phyloP scores from a whole-genome alignment of 345 rosid species.

The Arabidopsis arenosa region DNA sequence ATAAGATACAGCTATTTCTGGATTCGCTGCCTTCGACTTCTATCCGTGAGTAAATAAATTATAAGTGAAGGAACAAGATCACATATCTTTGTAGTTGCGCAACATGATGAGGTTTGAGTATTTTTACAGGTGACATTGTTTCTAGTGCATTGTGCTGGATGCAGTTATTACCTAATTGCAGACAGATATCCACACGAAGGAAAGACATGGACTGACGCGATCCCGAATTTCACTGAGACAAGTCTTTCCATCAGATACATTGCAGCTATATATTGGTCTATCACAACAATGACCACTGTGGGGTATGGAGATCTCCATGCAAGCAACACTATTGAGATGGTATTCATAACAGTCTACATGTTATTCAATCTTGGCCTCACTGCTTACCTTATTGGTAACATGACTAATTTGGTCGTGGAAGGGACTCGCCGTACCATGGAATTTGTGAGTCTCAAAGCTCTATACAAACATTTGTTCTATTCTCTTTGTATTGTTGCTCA shows the following conservation, averaged over 20 bases:
- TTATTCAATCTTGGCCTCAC: constrained; percentile 93
- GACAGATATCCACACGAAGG: constrained; percentile 79
- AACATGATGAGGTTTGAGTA: constrained; percentile 28
- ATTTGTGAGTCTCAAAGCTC: constrained; percentile 57
- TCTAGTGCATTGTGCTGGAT: constrained; percentile 83
- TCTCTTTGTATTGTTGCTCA: constrained; percentile 25
- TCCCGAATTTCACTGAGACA: constrained; percentile 75
- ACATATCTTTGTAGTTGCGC: background rate
- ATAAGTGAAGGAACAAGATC: background rate
- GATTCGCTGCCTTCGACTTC: constrained; percentile 74
- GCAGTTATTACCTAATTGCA: constrained; percentile 83
- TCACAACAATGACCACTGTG: constrained; percentile 96
- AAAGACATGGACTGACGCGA: constrained; percentile 74
- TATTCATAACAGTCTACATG: constrained; percentile 81
- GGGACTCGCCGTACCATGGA: constrained; percentile 99
- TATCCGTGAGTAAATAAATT: constrained; percentile 55
- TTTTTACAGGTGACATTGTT: constrained; percentile 71
- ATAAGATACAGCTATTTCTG: constrained; percentile 84
- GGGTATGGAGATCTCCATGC: constrained; percentile 98
- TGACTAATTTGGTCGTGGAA: constrained; percentile 94
- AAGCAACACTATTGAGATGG: constrained; percentile 79
- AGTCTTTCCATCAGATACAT: constrained; percentile 75
- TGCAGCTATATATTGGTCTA: constrained; percentile 87
- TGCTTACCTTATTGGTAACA: constrained; percentile 89
- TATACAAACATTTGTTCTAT: background rate